Conservation (phyloP, 2,329 filamentous ascomycete species). For the Tympanopsis confertula region DNA sequence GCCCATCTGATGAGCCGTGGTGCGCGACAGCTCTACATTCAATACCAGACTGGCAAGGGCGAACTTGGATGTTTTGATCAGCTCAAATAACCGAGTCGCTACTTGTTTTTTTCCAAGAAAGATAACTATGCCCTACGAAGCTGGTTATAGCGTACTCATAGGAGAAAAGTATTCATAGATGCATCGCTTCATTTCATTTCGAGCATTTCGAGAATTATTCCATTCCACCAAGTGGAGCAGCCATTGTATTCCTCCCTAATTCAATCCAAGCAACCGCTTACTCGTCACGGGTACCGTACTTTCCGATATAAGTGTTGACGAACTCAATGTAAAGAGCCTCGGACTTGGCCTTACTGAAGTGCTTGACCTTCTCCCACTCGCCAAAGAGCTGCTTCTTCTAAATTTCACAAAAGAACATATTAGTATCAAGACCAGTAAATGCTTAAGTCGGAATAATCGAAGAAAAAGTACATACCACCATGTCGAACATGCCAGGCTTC, state of each 20-base stretch:
- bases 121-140: too few relatives aligned
- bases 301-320: neutral
- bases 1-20: slow-evolving; percentile 37
- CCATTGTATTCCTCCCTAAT: too few relatives aligned
- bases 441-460: too few relatives aligned
- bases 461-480: neutral
- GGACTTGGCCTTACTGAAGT: neutral
- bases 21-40: neutral
- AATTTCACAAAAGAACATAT: neutral
- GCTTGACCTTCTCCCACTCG: neutral
- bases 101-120: too few relatives aligned
- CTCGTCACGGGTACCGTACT: neutral
- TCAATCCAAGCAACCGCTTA: too few relatives aligned
- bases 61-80: neutral
- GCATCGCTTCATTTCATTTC: too few relatives aligned
- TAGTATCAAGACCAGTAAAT: too few relatives aligned
- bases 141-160: too few relatives aligned
- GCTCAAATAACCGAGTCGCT: neutral
- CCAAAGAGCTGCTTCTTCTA: neutral
- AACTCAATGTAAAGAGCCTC: neutral
- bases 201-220: too few relatives aligned
- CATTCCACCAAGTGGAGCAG: too few relatives aligned
- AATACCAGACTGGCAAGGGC: neutral
- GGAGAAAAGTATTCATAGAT: too few relatives aligned
- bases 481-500: neutral